Evolutionary conservation across 345 rosid species (phyloP).

Genomic region (Draba incana): DNA sequence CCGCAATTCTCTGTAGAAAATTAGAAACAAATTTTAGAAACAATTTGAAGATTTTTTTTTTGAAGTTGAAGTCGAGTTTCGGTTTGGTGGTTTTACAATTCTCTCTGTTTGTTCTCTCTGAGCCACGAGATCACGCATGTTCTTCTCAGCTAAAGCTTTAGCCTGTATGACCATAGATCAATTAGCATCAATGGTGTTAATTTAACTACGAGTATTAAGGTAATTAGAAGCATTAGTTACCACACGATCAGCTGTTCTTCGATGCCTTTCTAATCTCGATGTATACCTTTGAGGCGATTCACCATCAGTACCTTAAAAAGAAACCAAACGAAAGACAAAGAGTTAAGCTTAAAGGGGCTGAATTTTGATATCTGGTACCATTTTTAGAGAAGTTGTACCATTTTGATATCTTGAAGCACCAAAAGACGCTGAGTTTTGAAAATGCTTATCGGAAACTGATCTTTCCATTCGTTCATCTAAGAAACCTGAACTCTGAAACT

Average conservation of each 20-base stretch:
- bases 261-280: slow-evolving; percentile 90
- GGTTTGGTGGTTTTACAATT: slow-evolving; percentile 51
- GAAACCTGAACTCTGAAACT: slow-evolving; percentile 52
- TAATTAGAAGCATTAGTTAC: slow-evolving; percentile 46
- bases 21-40: slow-evolving; percentile 28
- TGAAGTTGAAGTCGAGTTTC: slow-evolving; percentile 17
- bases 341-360: background rate
- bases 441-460: slow-evolving; percentile 59
- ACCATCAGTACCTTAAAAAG: slow-evolving; percentile 63
- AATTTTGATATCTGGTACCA: too few species aligned
- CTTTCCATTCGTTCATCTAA: slow-evolving; percentile 36
- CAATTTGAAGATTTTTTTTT: background rate
- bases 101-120: slow-evolving; percentile 95
- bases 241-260: slow-evolving; percentile 90
- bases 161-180: slow-evolving; percentile 52
- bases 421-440: slow-evolving; percentile 52
- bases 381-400: slow-evolving; percentile 39
- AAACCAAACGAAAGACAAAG: background rate
- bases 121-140: slow-evolving; percentile 85
- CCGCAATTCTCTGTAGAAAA: slow-evolving; percentile 75
- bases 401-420: slow-evolving; percentile 52
- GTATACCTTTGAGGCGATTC: slow-evolving; percentile 96
- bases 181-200: background rate
- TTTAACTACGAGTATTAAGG: background rate
- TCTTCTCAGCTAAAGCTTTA: slow-evolving; percentile 94